phyloP scores from a whole-genome alignment of 441 rosid genomes.

The Rhodomyrtus psidioides region DNA sequence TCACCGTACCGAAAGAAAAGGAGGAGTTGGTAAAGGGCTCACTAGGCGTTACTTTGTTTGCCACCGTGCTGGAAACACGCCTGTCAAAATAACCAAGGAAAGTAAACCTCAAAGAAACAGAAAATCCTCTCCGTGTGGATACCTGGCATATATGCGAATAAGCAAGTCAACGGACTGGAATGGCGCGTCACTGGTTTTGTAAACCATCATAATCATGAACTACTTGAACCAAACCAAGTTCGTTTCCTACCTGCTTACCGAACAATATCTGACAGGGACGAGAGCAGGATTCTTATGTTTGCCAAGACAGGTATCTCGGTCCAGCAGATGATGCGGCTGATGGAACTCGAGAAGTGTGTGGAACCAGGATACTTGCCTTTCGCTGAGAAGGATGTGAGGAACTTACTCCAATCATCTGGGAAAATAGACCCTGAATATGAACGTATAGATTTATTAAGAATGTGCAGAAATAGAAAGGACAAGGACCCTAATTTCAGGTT shows the following conservation, averaged over 20 bases:
- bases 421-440: slow-evolving; percentile 89
- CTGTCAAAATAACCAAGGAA: slow-evolving; percentile 54
- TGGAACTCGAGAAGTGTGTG: slow-evolving; percentile 96
- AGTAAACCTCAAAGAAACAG: slow-evolving; percentile 85
- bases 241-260: slow-evolving; percentile 96
- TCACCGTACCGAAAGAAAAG: slow-evolving; percentile 96
- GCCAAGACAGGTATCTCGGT: slow-evolving; percentile 93
- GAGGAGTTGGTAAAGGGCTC: slow-evolving; percentile 94
- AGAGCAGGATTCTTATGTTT: slow-evolving; percentile 88
- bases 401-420: slow-evolving; percentile 84
- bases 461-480: slow-evolving; percentile 88
- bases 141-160: slow-evolving; percentile 84
- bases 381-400: slow-evolving; percentile 95
- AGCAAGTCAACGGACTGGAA: slow-evolving; percentile 74
- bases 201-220: slow-evolving; percentile 90
- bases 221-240: slow-evolving; percentile 83
- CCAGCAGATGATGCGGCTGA: slow-evolving; percentile 96
- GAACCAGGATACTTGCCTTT: slow-evolving; percentile 94
- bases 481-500: slow-evolving; percentile 85
- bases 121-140: slow-evolving; percentile 89
- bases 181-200: slow-evolving; percentile 96
- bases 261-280: slow-evolving; percentile 88
- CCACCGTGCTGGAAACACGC: slow-evolving; percentile 98
- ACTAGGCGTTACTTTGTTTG: slow-evolving; percentile 94
- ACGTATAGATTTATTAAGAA: slow-evolving; percentile 74